A percentile compares a stretch with the other conserved stretches of the same genome.
Conservation (phyloP, 2,329 filamentous ascomycete species). For the Teratosphaeria gauchensis region DNA sequence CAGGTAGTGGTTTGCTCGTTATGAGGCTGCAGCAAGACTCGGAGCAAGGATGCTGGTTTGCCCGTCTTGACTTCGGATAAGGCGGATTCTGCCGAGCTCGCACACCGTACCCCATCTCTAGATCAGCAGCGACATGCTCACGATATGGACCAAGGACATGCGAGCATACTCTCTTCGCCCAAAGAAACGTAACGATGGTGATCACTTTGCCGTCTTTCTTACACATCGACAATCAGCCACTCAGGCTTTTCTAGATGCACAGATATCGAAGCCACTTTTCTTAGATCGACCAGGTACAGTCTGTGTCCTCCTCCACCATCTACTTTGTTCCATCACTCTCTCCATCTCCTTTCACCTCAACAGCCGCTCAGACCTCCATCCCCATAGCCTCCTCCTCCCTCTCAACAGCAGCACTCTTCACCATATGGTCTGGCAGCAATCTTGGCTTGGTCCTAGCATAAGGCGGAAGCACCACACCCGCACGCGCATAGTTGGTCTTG, state of each 20-base stretch:
- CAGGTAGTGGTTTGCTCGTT: neutral
- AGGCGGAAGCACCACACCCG: neutral
- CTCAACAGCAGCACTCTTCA: neutral
- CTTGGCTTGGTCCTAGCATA: neutral
- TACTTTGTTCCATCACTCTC: neutral
- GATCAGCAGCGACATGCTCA: no score
- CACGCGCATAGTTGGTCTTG: neutral
- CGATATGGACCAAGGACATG: no score
- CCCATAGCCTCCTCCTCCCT: neutral
- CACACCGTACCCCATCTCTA: neutral
- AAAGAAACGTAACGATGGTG: no score
- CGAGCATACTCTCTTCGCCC: no score
- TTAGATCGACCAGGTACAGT: neutral
- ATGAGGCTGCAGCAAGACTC: neutral
- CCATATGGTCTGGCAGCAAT: neutral
- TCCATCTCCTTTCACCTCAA: neutral
- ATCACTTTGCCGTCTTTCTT: no score
- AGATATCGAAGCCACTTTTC: neutral
- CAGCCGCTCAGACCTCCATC: neutral
- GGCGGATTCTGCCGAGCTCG: neutral
- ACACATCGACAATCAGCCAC: neutral
- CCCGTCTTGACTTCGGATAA: neutral
- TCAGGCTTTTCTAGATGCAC: neutral
- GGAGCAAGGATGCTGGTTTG: neutral
- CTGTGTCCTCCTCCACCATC: neutral